phyloP scores from a whole-genome alignment of 2,329 filamentous ascomycete genomes.

The Phialophora verrucosa region DNA sequence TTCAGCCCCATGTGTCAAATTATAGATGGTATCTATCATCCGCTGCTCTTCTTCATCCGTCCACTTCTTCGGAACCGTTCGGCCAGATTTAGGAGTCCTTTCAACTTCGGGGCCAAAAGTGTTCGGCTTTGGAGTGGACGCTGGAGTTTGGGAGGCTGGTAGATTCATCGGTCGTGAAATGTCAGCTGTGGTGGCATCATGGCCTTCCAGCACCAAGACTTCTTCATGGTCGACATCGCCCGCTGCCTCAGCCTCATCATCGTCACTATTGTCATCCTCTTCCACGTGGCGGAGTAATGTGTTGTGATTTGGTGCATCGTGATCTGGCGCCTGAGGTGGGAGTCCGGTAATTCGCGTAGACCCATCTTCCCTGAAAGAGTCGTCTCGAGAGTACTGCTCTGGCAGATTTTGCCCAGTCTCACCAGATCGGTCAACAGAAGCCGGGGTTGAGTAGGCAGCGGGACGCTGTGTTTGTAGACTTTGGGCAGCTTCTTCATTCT shows the following conservation, averaged over 20 bases:
- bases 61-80: slow-evolving; percentile 1
- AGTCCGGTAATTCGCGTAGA: neutral
- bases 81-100: neutral
- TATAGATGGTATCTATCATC: slow-evolving; percentile 17
- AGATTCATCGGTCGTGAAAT: neutral
- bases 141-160: neutral
- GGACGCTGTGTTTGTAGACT: neutral
- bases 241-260: neutral
- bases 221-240: slow-evolving; percentile 10
- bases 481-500: slow-evolving; percentile 1
- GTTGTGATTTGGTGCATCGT: neutral
- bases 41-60: slow-evolving; percentile 9
- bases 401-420: neutral
- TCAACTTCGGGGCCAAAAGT: neutral
- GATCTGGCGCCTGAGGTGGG: neutral
- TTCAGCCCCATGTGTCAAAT: slow-evolving; percentile 1
- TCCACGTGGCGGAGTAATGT: neutral
- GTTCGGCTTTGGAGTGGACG: neutral
- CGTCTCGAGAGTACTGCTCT: neutral
- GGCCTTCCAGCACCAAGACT: neutral
- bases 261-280: neutral
- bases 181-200: neutral
- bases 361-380: neutral
- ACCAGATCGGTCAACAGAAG: neutral
- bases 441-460: neutral